Base-by-base conservation (phyloP, 1,284 basidiomycete species). In the Moniliella sp. region DNA sequence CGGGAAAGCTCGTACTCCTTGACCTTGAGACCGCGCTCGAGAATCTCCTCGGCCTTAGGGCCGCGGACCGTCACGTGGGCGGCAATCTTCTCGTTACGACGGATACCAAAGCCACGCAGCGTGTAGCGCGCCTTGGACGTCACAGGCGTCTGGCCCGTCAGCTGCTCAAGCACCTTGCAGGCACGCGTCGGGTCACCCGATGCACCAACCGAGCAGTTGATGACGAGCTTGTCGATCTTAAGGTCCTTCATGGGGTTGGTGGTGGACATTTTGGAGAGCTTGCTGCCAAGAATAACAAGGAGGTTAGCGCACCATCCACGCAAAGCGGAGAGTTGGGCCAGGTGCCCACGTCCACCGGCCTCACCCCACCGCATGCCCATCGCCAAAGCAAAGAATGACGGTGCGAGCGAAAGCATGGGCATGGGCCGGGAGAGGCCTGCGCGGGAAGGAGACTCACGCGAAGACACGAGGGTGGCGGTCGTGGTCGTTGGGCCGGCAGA, bases 191-290 rank as follows among this genome's bases (percentile, higher is more conserved):
- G 75, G 74, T 97, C 88, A 69, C 88, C 88, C 56, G 86, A 93
- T 72, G 94, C 88, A 64, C 91, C 88, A 58, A 97, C 91, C 57
- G 84, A 94, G 68, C 97, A 97, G 76, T 97, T 97, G 74, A 97
- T 84, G 69, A 94, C 86, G 64, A 97, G 78, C 74, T 94, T 94
- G 70, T 93, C 86, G 63, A 94, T 86, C 57, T 74, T 74, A 57
- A 83, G 80, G 70, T 94, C 86, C 72, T 76, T 19, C 32, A 34
- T 34, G 28, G 32, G 32, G 25, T 34, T 34, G 7, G 27, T 33
- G 14, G 32, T 21, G 10, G 29, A 31, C n/a, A n/a, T n/a, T n/a
- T n/a, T n/a, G n/a, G n/a, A n/a, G n/a, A n/a, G n/a, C n/a, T n/a
- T n/a, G n/a, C n/a, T n/a, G n/a, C n/a, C n/a, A n/a, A n/a, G n/a